These are phyloP conservation scores for Austroboletus festivus DNA, from an alignment of 768 basidiomycete genomes.

Conservation along the genomic window DNA sequence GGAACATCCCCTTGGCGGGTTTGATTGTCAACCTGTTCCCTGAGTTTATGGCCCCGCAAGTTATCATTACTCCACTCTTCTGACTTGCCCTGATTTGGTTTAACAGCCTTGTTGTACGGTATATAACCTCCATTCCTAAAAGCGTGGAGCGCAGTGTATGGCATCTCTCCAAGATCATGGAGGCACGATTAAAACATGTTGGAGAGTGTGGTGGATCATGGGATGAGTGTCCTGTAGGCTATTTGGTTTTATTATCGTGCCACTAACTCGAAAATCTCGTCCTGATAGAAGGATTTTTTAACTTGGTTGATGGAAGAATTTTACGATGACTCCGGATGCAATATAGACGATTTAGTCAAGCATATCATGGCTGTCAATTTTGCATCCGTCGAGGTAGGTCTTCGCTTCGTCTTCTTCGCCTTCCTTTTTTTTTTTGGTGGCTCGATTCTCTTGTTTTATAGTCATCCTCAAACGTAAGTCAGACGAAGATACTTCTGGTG, in stretches of 20 bases:
- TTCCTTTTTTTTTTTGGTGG: not conserved
- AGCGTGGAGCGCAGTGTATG: slow-evolving; percentile 7
- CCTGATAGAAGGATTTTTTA: slow-evolving; percentile 33
- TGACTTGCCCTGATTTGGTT: not conserved
- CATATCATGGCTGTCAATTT: slow-evolving; percentile 17
- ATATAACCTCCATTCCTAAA: slow-evolving; percentile 1
- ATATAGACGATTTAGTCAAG: slow-evolving; percentile 18
- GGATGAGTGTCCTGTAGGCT: slow-evolving; percentile 5
- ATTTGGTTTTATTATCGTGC: not conserved
- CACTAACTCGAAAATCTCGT: not conserved
- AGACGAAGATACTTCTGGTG: too few species aligned
- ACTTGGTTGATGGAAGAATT: slow-evolving; percentile 33
- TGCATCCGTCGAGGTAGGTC: slow-evolving; percentile 22
- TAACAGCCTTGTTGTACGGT: slow-evolving; percentile 1
- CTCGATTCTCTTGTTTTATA: not conserved
- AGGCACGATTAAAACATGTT: slow-evolving; percentile 1
- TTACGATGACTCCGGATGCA: slow-evolving; percentile 5
- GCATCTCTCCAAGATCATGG: slow-evolving; percentile 27
- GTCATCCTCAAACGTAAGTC: slow-evolving; percentile 14
- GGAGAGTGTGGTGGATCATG: not conserved
- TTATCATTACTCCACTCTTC: not conserved
- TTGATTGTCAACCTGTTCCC: slow-evolving; percentile 31
- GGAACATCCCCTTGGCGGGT: slow-evolving; percentile 2
- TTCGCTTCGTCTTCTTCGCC: accelerated
- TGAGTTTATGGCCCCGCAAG: slow-evolving; percentile 31